phyloP scores from a whole-genome alignment of 495 filamentous ascomycete genomes.

The Sabuloglossum arenarium region DNA sequence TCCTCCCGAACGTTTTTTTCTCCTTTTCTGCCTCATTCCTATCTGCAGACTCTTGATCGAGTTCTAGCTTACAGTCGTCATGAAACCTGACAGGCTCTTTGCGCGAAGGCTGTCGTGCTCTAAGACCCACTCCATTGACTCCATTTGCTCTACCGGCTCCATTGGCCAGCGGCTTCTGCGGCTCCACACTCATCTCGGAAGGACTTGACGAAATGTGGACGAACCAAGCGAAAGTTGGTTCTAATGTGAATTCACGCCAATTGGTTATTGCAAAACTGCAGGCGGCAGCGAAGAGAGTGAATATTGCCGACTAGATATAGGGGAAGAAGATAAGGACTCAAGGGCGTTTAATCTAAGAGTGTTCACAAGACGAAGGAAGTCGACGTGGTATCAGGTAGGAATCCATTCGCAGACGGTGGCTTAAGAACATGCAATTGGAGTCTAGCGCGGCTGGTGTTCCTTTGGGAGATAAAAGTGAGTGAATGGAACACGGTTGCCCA shows the following conservation, averaged over 20 bases:
- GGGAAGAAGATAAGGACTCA: not conserved
- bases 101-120: not conserved
- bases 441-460: too few relatives aligned
- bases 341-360: not conserved
- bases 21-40: constrained; percentile 26
- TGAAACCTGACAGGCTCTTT: not conserved
- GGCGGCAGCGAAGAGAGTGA: not conserved
- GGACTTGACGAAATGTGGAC: not conserved
- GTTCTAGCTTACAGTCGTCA: not conserved
- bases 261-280: not conserved
- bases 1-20: constrained; percentile 74
- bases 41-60: not conserved
- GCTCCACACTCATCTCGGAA: not conserved
- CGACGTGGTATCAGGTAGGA: not conserved
- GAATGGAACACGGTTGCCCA: too few relatives aligned
- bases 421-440: too few relatives aligned
- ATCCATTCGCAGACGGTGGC: not conserved
- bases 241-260: too few relatives aligned
- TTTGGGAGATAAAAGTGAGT: too few relatives aligned
- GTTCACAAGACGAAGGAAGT: too few relatives aligned
- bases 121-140: too few relatives aligned
- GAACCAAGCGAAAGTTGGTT: too few relatives aligned
- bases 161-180: not conserved
- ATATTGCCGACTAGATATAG: not conserved
- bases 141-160: too few relatives aligned